Evolutionary conservation across 805 yeast genomes (phyloP).

Genomic region (Ogataea glucozyma): DNA sequence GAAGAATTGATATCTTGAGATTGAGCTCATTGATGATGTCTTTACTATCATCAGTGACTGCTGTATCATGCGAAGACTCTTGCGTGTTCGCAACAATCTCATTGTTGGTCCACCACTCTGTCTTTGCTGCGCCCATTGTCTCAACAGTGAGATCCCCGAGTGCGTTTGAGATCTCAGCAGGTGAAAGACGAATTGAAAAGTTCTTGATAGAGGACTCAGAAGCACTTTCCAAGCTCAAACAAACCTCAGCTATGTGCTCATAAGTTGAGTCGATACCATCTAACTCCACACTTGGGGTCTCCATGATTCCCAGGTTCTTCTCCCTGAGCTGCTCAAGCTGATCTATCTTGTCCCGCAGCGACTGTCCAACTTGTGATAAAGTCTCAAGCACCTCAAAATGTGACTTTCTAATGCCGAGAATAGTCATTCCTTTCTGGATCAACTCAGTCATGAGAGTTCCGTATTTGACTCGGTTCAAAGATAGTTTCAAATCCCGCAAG

Average conservation of each 20-base stretch:
- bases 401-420: constrained; percentile 4
- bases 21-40: constrained; percentile 42
- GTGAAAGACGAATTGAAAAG: background rate
- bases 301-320: constrained; percentile 9
- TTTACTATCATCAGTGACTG: constrained; percentile 3
- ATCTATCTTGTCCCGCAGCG: background rate
- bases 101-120: too few species aligned
- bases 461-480: constrained; percentile 5
- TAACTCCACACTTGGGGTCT: background rate
- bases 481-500: background rate
- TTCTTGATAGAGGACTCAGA: constrained; percentile 3
- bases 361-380: background rate
- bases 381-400: background rate
- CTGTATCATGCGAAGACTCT: background rate
- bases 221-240: constrained; percentile 3
- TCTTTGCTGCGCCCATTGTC: background rate
- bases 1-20: constrained; percentile 46
- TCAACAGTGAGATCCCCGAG: background rate
- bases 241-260: constrained; percentile 1
- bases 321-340: constrained; percentile 4
- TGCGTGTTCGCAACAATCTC: background rate
- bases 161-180: background rate
- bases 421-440: constrained; percentile 9
- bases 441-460: background rate
- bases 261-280: background rate